Conservation (phyloP, 768 basidiomycete species). For the Pholiota microspora region DNA sequence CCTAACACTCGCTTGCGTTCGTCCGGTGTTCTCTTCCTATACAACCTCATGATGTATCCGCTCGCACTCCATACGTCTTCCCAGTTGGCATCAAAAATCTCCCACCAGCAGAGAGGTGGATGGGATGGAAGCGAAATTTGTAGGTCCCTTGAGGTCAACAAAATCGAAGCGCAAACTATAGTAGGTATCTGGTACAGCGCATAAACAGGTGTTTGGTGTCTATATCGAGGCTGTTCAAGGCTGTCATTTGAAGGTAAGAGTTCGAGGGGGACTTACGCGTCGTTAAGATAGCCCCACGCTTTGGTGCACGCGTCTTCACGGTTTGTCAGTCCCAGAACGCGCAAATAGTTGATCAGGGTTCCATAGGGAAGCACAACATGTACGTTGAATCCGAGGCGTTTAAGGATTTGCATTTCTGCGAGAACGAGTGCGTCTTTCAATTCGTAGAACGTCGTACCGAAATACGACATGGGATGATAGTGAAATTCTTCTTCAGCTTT, state of each 20-base stretch:
- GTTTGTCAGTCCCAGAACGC: slow-evolving; percentile 81
- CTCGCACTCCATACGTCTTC: slow-evolving; percentile 87
- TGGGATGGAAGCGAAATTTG: slow-evolving; percentile 70
- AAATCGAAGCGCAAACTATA: slow-evolving; percentile 87
- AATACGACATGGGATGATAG: slow-evolving; percentile 88
- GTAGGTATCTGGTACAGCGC: slow-evolving; percentile 86
- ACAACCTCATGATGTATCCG: slow-evolving; percentile 83
- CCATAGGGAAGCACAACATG: slow-evolving; percentile 92
- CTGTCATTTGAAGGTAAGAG: not conserved
- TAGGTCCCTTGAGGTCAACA: slow-evolving; percentile 74
- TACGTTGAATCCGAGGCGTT: slow-evolving; percentile 93
- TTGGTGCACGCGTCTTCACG: slow-evolving; percentile 66
- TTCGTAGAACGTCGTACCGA: slow-evolving; percentile 87
- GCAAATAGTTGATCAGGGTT: slow-evolving; percentile 91
- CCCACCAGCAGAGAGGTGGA: slow-evolving; percentile 84
- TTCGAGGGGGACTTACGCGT: slow-evolving; percentile 63
- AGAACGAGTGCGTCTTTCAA: slow-evolving; percentile 93
- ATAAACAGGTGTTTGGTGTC: slow-evolving; percentile 92
- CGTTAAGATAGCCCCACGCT: slow-evolving; percentile 96
- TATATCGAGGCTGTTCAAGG: slow-evolving; percentile 27
- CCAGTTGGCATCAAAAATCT: slow-evolving; percentile 88
- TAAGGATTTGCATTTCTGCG: slow-evolving; percentile 96
- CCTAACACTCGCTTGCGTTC: slow-evolving; percentile 44
- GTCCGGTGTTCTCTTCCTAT: slow-evolving; percentile 52
- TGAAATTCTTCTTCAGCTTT: slow-evolving; percentile 44